Base-by-base conservation (phyloP, 208 protist genomes). In the Porcisia deanei region DNA sequence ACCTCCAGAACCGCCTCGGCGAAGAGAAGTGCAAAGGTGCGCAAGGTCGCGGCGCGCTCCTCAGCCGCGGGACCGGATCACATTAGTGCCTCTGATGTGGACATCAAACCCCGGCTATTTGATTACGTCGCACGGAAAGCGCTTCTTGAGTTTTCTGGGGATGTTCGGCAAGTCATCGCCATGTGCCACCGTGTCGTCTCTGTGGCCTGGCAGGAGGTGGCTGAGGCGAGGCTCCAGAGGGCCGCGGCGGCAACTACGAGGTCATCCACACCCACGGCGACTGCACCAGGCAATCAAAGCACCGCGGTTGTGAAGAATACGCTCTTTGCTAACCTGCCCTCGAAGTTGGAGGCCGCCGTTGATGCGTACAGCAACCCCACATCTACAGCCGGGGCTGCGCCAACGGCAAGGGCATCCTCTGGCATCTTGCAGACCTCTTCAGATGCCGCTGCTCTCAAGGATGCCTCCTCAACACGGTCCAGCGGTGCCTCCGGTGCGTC, bases 101-200 rank as follows among this genome's bases (percentile, higher is more conserved):
- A 71, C 69, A 80, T 95, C 22, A 91, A 83, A 41, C 79, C 88
- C 2, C 85, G 76, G 43, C 82, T 96, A 5, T 83, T 92, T 67
- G 71, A 85, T 53, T 91, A 87, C 77, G 90, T 95, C 61, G 87
- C 88, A 0, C 79, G 83, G 20, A 91, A 91, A 74, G 84, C 88
- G 3, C 67, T 92, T 41, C 74, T 90, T 5, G 86, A 94, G 73
- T 88, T 82, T 76, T 86, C 88, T 20, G 86, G 91, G 22, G 91
- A 95, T 76, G 91, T 91, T 34, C 82, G 91, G 52, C 88, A 95
- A 76, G 85, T 95, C 3, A 82, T 84, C 53, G 83, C 79, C 34
- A 92, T 95, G 88, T 89, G 85, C 65, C 85, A 88, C 14, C 88
- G 88, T 47, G 82, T 93, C 1, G 76, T 91, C 47, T 80, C 85